Conservation (phyloP, 345 rosid species). For the Brassica carinata region DNA sequence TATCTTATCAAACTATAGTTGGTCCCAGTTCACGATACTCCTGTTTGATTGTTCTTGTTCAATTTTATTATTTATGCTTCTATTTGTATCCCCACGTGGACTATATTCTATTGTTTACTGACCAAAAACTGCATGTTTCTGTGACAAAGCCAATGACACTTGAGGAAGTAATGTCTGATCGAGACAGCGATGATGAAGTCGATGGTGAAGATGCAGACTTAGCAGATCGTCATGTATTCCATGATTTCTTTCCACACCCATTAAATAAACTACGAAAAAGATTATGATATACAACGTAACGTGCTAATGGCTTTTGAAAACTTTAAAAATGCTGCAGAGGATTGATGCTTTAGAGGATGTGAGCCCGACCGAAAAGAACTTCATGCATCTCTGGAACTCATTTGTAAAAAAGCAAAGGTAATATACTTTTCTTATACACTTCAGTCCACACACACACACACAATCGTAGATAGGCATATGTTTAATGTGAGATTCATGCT, state of each 20-base stretch:
- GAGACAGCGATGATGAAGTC: constrained; percentile 88
- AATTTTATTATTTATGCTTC: not conserved
- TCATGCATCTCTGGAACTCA: constrained; percentile 92
- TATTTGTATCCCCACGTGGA: not conserved
- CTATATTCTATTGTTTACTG: constrained; percentile 7
- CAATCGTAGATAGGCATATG: not conserved
- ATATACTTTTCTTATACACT: constrained; percentile 6
- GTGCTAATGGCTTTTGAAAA: constrained; percentile 22
- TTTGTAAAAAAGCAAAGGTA: constrained; percentile 86
- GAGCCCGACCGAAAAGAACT: constrained; percentile 72
- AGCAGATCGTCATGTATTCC: constrained; percentile 85
- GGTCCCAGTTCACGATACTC: not conserved
- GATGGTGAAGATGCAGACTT: constrained; percentile 73
- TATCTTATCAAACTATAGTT: not conserved
- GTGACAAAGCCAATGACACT: constrained; percentile 63
- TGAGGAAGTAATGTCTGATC: constrained; percentile 75
- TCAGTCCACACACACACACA: not conserved
- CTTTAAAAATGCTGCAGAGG: constrained; percentile 62
- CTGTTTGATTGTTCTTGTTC: not conserved
- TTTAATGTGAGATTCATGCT: not conserved
- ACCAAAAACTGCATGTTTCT: constrained; percentile 25
- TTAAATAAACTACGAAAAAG: not conserved
- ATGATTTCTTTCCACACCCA: not conserved
- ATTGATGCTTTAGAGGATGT: constrained; percentile 97
- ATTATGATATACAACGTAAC: not conserved